Evolutionary conservation across 73 alveolate species (phyloP).

Genomic region (Halteria grandinella): DNA sequence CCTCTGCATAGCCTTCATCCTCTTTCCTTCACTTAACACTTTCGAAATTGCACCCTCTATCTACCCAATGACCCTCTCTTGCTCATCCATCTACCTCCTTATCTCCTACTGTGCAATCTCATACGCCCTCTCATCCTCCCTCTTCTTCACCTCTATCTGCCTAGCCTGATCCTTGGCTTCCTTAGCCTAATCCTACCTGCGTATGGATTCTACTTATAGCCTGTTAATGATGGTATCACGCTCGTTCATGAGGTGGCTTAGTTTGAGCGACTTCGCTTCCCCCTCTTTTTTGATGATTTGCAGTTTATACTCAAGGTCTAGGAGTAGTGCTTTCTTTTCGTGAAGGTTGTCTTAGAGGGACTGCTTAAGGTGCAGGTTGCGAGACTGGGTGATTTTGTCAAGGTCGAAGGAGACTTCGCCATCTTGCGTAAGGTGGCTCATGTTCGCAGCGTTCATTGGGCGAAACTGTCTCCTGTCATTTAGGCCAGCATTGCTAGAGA

Average conservation of each 20-base stretch:
- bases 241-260: slow-evolving; percentile 46
- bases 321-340: not conserved
- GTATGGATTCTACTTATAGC: slow-evolving; percentile 1
- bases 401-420: slow-evolving; percentile 42
- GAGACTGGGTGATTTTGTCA: slow-evolving; percentile 15
- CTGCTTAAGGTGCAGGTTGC: slow-evolving; percentile 6
- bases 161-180: slow-evolving; percentile 25
- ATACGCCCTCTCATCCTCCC: slow-evolving; percentile 49
- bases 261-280: slow-evolving; percentile 51
- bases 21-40: no score
- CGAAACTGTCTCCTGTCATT: not conserved
- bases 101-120: slow-evolving; percentile 39
- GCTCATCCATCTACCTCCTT: not conserved
- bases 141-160: slow-evolving; percentile 22
- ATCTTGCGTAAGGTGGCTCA: slow-evolving; percentile 14
- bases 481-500: no score
- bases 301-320: not conserved
- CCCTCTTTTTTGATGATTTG: slow-evolving; percentile 23
- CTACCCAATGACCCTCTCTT: no score
- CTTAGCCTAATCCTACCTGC: slow-evolving; percentile 22
- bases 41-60: no score
- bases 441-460: not conserved
- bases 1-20: no score
- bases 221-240: slow-evolving; percentile 29
- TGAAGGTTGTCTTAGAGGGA: slow-evolving; percentile 28